Base-by-base conservation (phyloP, 768 basidiomycete species). In the Tylopilus sp. region DNA sequence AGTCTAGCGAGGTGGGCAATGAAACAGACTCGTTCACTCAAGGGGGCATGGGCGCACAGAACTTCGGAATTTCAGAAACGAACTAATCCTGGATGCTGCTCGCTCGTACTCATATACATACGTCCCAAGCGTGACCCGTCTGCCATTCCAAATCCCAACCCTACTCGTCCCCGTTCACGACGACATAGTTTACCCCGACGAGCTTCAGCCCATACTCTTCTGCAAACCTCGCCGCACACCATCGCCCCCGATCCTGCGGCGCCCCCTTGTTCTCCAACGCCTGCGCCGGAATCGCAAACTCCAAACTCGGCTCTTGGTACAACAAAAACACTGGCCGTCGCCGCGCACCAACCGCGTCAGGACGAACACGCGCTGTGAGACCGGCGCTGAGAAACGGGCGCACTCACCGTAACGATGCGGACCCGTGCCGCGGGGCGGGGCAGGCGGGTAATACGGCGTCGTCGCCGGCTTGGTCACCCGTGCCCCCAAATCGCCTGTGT, bases 371-470 rank as follows among this genome's bases (percentile, higher is more conserved):
- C 9, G 11, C n/a, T n/a, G 9, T 23, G 15, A 28, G 10, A 6
- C 6, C 26, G 26, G 26, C n/a, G n/a, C n/a, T n/a, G n/a, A n/a
- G n/a, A n/a, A n/a, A n/a, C n/a, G n/a, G n/a, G n/a, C n/a, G n/a
- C n/a, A n/a, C 73, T 52, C 44, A 83, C 84, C 73, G 53, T 85
- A 85, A 53, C 84, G 73, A 55, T 85, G 83, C 12, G 74, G 57
- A 0, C 81, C 81, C 15, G 76, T 76, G 7, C 75, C 78, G 2
- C 74, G 74, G 8, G 76, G 75, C 7, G 83, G 83, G 5, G 75
- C 75, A 21, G 84, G 83, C 4, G 80, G 73, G 11, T 75, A 67
- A 58, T 83, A 86, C 0, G 82, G 76, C 5, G 83, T 82, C 7
- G 72, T 70, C 2, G 81, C 74, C 0, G 75, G 52, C 53, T 71